Evolutionary conservation across 306 rosid genomes (phyloP), one percentile per base, ranked within the genome.

Genomic region (Purshia tridentata): DNA sequence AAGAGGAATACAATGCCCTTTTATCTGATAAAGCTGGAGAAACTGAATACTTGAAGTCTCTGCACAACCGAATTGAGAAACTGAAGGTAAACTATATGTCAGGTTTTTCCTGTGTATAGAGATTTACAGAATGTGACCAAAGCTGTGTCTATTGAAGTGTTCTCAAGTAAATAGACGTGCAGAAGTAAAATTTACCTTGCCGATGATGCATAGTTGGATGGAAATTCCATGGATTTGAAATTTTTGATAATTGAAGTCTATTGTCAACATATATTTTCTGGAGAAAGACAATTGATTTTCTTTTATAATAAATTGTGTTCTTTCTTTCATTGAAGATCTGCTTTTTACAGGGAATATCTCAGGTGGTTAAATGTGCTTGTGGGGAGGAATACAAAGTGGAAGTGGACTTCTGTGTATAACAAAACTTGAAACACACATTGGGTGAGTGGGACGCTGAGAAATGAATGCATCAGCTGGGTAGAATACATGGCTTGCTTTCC

Each of bases 291-390:
- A 29, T 29, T 22, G 6, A 51, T 74, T 37, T 37, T 70, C 10
- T 70, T 76, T 58, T 12, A 9, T 45, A 9, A 12, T 19, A n/a
- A 76, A 18, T 40, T 40, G 9, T 53, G 18, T 49, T 71, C 63
- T 45, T 68, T 44, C 70, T 51, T 78, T 84, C 50, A 79, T 51
- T 66, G 67, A 71, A 46, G 61, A 72, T 78, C 54, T 76, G 76
- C 70, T 50, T 57, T 76, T 78, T 75, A 45, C 84, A 93, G 98
- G 91, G 80, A 64, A 85, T 91, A 67, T 76, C 81, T 81, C 92
- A 76, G 22, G 86, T 85, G 77, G 58, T 91, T 51, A 85, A 82
- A 76, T 93, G 98, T 81, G 78, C 90, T 77, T 93, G 98, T 51
- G 97, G 97, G 64, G 82, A 81, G 86, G 88, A 88, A 75, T 91